Evolutionary conservation across 345 rosid species (phyloP), one percentile per base, ranked within the genome.

Genomic region (Garcia nutans): DNA sequence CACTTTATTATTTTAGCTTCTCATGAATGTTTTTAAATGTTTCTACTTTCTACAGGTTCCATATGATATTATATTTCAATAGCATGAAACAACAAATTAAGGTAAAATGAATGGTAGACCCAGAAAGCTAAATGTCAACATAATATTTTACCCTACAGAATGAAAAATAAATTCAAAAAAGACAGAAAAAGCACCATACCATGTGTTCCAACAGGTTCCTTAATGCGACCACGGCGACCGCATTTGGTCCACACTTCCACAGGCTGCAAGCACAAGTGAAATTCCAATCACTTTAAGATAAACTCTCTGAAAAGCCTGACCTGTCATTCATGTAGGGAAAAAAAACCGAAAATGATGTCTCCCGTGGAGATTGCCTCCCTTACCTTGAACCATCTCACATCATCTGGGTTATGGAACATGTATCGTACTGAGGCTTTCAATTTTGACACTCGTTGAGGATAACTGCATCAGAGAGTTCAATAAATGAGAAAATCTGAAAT

Each of bases 361-460:
- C 60, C 31, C 44, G 33, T 9, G 50, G 57, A 64, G 44, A 72
- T 37, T 47, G 58, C 6, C 16, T 33, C 26, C 56, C 76, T 65
- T 80, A 95, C 99, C 97, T 96, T 96, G 82, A 92, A 96, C 98
- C 98, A 93, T 87, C 85, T 89, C 70, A 96, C 99, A 52, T 96
- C 98, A 80, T 92, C 98, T n/a, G 96, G 98, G 74, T 80, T 90
- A 76, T 93, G 97, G 80, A 93, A 96, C 97, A 92, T 93, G 69
- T 88, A 93, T 81, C 96, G 86, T 3, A 93, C 96, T 12, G 92
- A 71, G 10, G 98, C 96, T 80, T 93, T 96, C 78, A 82, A 52
- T 82, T 92, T 93, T 20, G 99, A 96, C 23, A 92, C 97, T 63
- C 93, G 89, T 75, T 93, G 97, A 56, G 99, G 99, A 60, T 93